Evolutionary conservation across 2,329 filamentous ascomycete genomes (phyloP).

Genomic region (Colletotrichum camelliae): DNA sequence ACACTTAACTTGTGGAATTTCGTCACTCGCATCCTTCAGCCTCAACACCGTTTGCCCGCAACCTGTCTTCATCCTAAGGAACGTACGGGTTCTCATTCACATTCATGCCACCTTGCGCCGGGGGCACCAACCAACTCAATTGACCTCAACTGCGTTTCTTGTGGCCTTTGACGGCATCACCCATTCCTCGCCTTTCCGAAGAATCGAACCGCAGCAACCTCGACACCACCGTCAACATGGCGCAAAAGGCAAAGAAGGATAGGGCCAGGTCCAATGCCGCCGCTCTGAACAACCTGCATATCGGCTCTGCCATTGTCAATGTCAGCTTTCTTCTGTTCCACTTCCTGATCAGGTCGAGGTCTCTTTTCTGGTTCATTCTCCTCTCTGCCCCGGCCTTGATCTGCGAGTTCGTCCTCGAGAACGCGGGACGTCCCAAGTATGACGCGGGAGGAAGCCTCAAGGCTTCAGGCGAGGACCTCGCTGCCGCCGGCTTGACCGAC

Average conservation of each 20-base stretch:
- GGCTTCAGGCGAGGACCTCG: slow-evolving; percentile 84
- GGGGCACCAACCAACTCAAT: neutral
- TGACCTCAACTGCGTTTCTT: neutral
- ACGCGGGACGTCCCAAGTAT: slow-evolving; percentile 79
- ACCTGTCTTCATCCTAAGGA: slow-evolving; percentile 1
- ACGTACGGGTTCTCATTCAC: neutral
- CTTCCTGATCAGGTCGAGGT: slow-evolving; percentile 69
- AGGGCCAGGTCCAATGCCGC: slow-evolving; percentile 79
- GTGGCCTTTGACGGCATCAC: neutral
- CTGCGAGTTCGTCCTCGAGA: slow-evolving; percentile 87
- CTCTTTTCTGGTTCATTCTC: slow-evolving; percentile 70
- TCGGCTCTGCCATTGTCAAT: slow-evolving; percentile 76
- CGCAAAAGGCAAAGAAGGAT: slow-evolving; percentile 69
- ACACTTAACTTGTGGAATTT: slow-evolving; percentile 1
- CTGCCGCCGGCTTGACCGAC: slow-evolving; percentile 87
- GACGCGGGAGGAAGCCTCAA: slow-evolving; percentile 71
- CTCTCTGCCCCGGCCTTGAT: slow-evolving; percentile 77
- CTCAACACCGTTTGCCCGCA: neutral
- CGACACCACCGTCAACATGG: slow-evolving; percentile 45
- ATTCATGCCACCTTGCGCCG: neutral
- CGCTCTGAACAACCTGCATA: slow-evolving; percentile 81
- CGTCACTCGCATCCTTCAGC: slow-evolving; percentile 8
- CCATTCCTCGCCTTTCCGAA: neutral
- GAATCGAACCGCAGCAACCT: neutral
- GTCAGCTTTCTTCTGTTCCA: slow-evolving; percentile 75